phyloP scores from a whole-genome alignment of 345 rosid genomes.

The Hibiscus syriacus region DNA sequence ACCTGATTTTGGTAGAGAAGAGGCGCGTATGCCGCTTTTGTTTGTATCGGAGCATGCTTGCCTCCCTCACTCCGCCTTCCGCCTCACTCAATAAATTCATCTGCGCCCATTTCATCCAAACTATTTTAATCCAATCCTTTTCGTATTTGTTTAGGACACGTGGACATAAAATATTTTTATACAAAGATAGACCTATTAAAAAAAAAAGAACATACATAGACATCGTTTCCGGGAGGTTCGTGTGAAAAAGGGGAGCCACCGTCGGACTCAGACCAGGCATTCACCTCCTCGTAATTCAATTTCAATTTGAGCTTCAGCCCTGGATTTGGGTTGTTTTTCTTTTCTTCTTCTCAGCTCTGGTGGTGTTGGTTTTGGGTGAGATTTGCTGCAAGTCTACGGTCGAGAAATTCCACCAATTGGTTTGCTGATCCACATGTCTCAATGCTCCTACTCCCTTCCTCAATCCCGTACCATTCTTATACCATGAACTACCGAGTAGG shows the following conservation, averaged over 20 bases:
- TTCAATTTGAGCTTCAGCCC: conserved; percentile 48
- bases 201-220: conserved; percentile 78
- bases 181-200: too few relatives aligned
- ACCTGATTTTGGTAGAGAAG: conserved; percentile 86
- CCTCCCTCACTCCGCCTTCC: conserved; percentile 64
- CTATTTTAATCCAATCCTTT: too few relatives aligned
- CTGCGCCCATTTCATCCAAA: conserved; percentile 56
- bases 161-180: too few relatives aligned
- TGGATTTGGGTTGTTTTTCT: conserved; percentile 15
- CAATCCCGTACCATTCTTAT: conserved; percentile 29
- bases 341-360: conserved; percentile 29
- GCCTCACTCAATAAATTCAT: conserved; percentile 56
- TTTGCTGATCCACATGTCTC: conserved; percentile 36
- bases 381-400: conserved; percentile 63
- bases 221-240: conserved; percentile 38
- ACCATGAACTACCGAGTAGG: conserved; percentile 15
- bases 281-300: conserved; percentile 63
- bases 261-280: conserved; percentile 78
- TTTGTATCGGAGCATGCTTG: conserved; percentile 81
- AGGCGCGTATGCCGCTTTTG: conserved; percentile 85
- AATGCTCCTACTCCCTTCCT: conserved; percentile 36
- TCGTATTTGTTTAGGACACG: too few relatives aligned
- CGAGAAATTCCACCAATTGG: conserved; percentile 39
- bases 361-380: conserved; percentile 44
- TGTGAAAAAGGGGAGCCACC: conserved; percentile 55